Base-by-base conservation (phyloP, 306 rosid species). In the Cicer cuneatum region DNA sequence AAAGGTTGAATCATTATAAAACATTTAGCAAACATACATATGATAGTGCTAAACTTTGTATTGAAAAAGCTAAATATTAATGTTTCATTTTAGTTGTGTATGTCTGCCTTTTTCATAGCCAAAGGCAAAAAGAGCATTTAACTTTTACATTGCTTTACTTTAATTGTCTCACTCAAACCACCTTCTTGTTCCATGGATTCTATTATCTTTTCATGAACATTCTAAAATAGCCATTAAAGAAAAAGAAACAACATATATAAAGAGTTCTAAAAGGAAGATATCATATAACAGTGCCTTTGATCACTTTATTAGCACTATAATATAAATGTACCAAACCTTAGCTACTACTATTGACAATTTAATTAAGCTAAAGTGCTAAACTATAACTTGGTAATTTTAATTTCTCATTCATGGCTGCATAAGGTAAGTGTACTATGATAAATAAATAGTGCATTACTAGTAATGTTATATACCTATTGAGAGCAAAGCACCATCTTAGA, bases 401-500 rank as follows among this genome's bases (percentile, higher is more conserved):
- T 43, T 14, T 67, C 11, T 67, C n/a, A 47, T 19, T 3, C 33
- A 12, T 47, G 59, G 73, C 53, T 12, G 7, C 14, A 6, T 16
- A 40, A 57, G 62, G 7, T 13, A 5, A 53, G 7, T 19, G 15
- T 59, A 14, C 4, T 15, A 24, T 8, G 2, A 41, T 6, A 39
- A 21, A 47, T 51, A 45, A 43, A 45, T 6, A 37, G 15, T 37
- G 41, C 11, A 66, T 1, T 65, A 64, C 8, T 21, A 21, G 2
- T 21, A 21, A 57, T 21, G 11, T 10, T 11, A 62, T 77, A 16
- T 68, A 93, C 98, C 98, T 88, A 59, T 93, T 93, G 48, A 93
- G 97, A 76, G 98, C 97, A 84, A 93, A 93, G 37, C 96, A 91
- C 98, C 98, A 93, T 87, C 98, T 88, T 35, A 93, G 64, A 65